A percentile compares a stretch with the other conserved stretches of the same genome.
Conservation (phyloP, 306 rosid species). For the Gynostemma pentaphyllum region DNA sequence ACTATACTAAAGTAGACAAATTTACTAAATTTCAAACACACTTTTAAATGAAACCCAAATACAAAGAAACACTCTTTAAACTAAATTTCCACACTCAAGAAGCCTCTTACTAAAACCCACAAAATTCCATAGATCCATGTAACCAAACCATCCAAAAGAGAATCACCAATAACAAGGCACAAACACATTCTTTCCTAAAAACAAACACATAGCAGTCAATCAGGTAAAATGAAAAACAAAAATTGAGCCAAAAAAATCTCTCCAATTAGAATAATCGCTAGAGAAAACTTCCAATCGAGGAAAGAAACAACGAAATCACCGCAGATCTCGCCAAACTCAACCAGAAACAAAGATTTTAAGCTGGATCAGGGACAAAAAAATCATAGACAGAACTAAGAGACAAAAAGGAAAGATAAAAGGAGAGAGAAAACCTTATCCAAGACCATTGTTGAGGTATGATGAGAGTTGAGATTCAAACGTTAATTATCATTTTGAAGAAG, state of each 20-base stretch:
- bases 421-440: slow-evolving; percentile 52
- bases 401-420: neutral
- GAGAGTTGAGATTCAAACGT: slow-evolving; percentile 28
- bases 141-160: no score
- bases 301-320: slow-evolving; percentile 7
- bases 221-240: neutral
- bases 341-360: slow-evolving; percentile 21
- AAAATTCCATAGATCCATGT: no score
- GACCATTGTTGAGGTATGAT: slow-evolving; percentile 44
- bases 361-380: slow-evolving; percentile 49
- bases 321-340: no score
- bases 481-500: slow-evolving; percentile 25
- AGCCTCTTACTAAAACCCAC: no score
- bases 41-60: no score
- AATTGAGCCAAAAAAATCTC: neutral
- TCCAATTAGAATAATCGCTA: slow-evolving; percentile 6
- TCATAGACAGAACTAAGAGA: slow-evolving; percentile 3
- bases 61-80: no score
- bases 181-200: no score
- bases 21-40: no score
- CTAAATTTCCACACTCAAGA: no score
- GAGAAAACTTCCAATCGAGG: slow-evolving; percentile 12
- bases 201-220: neutral
- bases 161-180: no score
- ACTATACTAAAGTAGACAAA: no score